Base-by-base conservation (phyloP, 2,329 filamentous ascomycete species). In the Mariannaea elegans region DNA sequence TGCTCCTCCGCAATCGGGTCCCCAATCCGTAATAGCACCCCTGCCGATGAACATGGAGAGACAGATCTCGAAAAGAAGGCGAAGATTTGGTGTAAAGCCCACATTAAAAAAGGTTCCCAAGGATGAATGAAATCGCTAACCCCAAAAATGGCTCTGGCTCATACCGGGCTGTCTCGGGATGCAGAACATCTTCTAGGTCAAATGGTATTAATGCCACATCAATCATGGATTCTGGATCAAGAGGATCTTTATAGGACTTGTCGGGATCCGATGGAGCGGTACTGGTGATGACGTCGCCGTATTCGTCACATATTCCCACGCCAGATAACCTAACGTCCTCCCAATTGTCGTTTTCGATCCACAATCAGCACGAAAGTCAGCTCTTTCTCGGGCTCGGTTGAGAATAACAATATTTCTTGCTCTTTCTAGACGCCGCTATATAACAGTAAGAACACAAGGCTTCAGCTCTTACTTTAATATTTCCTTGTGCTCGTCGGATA, bases 1-100 rank as follows among this genome's bases (percentile, higher is more conserved):
- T 1, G 44, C 61, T 36, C 53, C 54, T 24, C 44, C 55, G 19
- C 65, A 66, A n/a, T 59, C 7, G n/a, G 65, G 62, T 3, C 65
- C 59, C 59, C 62, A 66, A 36, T 65, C 19, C 9, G 52, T 9
- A 9, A 65, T 44, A 14, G 13, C 8, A 1, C 45, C 12, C 4
- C 1, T 6, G 13, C 52, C 55, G 0, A 36, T 29, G 7, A 61
- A 58, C 29, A 59, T 55, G 1, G 61, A 65, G n/a, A 51, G 46
- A 27, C 48, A 57, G 23, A 49, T 34, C 2, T 38, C 21, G 23
- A 66, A 65, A 14, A 67, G 45, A 13, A 9, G 19, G 2, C 12
- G 6, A 7, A 59, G 12, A 18, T 61, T 48, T 4, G 42, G 51
- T 3, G 10, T 59, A 16, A 46, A 52, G 7, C 3, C 21, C 7